These are phyloP conservation scores for Fusarium oxysporum DNA, from an alignment of 2,329 filamentous ascomycete species.

Conservation along the genomic window DNA sequence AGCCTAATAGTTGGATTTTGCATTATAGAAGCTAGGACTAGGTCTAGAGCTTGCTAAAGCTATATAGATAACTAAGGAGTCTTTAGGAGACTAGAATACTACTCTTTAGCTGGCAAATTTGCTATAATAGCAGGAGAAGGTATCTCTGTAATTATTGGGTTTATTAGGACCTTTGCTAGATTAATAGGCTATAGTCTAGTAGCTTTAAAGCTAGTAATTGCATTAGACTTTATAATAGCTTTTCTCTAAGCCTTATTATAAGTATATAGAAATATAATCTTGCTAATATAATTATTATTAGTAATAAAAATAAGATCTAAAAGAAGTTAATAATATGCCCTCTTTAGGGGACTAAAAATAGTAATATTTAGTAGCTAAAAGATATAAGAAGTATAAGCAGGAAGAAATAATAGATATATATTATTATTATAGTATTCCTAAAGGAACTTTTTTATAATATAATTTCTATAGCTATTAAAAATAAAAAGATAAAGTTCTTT, in stretches of 20 bases:
- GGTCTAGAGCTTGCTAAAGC: neutral
- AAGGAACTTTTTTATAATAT: neutral
- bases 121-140: neutral
- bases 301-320: neutral
- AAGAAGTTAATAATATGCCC: neutral
- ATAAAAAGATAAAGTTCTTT: too few relatives aligned
- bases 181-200: neutral
- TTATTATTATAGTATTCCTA: neutral
- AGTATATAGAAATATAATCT: neutral
- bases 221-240: neutral
- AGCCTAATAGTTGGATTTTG: neutral
- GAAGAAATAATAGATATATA: neutral
- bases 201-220: accelerated
- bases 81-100: neutral
- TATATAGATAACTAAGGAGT: neutral
- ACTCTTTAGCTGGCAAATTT: neutral
- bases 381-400: neutral
- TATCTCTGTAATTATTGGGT: neutral
- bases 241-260: neutral
- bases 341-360: neutral
- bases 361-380: neutral
- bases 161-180: neutral
- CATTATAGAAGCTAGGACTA: neutral
- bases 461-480: neutral
- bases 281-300: neutral